Evolutionary conservation across 2,329 filamentous ascomycete genomes (phyloP).

Genomic region (Penicillium nordicum): DNA sequence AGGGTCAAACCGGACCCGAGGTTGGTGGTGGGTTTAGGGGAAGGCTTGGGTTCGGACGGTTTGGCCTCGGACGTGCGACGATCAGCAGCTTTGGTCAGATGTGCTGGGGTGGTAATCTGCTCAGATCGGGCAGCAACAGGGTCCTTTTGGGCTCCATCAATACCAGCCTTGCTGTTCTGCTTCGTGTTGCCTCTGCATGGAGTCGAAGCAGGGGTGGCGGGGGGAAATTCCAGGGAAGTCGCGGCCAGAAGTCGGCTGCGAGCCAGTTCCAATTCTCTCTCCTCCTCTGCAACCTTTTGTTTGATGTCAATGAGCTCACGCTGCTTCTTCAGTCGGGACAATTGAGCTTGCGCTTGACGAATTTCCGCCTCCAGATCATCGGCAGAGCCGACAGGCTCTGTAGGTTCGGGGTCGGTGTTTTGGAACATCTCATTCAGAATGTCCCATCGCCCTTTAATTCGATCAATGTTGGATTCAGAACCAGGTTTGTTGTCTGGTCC

Average conservation of each 20-base stretch:
- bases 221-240: not conserved
- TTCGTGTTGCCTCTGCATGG: not conserved
- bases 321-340: constrained; percentile 6
- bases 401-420: not conserved
- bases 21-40: not conserved
- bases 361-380: constrained; percentile 7
- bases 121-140: not conserved
- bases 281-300: constrained; percentile 8
- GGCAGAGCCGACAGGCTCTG: not conserved
- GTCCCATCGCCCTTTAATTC: constrained; percentile 3
- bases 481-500: not conserved
- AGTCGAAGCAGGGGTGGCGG: not conserved
- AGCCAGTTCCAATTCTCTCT: constrained; percentile 1
- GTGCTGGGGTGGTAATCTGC: not conserved
- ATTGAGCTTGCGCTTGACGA: constrained; percentile 6
- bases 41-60: not conserved
- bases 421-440: constrained; percentile 3
- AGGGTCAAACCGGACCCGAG: not conserved
- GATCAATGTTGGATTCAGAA: not conserved
- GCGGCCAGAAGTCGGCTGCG: constrained; percentile 1
- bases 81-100: not conserved
- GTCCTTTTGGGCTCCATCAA: not conserved
- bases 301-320: constrained; percentile 11
- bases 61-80: not conserved
- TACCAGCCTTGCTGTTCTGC: not conserved